These are phyloP conservation scores for Kwoniella dejecticola DNA, from an alignment of 768 basidiomycete species.

Conservation along the genomic window DNA sequence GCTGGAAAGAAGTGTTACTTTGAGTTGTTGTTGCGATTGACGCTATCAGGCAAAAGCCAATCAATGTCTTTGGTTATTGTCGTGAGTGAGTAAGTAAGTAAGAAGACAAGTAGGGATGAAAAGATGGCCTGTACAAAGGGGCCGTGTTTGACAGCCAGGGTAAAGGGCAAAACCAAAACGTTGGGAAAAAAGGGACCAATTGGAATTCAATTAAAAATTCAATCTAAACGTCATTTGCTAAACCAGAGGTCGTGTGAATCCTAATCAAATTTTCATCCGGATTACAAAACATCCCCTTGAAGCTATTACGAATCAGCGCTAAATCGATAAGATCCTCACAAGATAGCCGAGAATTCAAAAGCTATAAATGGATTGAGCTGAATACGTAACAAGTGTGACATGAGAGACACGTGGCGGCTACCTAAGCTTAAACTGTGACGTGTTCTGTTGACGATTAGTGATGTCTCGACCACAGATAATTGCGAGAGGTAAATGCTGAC, in stretches of 20 bases:
- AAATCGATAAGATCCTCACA: neutral
- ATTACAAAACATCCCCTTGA: neutral
- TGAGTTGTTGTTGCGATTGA: too few relatives aligned
- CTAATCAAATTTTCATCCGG: neutral
- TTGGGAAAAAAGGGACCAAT: neutral
- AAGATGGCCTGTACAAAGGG: too few relatives aligned
- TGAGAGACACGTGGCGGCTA: neutral
- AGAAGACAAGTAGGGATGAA: conserved; percentile 1
- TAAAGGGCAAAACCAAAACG: neutral
- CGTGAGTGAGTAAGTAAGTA: neutral
- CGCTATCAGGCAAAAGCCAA: neutral
- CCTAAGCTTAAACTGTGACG: neutral
- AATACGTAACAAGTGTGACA: neutral
- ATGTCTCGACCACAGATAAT: too few relatives aligned
- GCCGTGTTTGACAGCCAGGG: too few relatives aligned
- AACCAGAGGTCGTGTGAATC: neutral
- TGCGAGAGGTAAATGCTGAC: too few relatives aligned
- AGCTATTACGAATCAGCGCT: neutral
- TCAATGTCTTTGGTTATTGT: too few relatives aligned
- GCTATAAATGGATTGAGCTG: too few relatives aligned
- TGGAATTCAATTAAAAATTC: neutral
- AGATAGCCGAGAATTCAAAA: neutral
- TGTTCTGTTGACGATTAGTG: conserved; percentile 1
- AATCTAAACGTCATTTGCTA: neutral
- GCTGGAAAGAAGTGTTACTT: too few relatives aligned